These are phyloP conservation scores for Pholiota microspora DNA, from an alignment of 768 basidiomycete species.

Conservation along the genomic window DNA sequence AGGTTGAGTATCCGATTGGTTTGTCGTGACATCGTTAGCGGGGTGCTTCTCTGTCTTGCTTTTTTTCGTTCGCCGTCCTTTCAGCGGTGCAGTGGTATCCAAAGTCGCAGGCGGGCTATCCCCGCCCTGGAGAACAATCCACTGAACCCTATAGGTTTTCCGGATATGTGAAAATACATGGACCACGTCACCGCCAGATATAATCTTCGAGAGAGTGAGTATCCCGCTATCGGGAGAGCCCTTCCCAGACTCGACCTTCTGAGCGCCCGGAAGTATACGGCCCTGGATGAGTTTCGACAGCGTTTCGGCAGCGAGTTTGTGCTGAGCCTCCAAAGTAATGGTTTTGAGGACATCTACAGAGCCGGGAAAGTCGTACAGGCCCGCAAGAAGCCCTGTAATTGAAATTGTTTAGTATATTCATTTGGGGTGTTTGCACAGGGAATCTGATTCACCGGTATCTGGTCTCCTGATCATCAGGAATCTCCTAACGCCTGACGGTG, in stretches of 20 bases:
- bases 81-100: conserved; percentile 3
- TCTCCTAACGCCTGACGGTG: conserved; percentile 40
- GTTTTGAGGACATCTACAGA: conserved; percentile 48
- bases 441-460: conserved; percentile 59
- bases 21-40: conserved; percentile 7
- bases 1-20: conserved; percentile 14
- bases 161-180: conserved; percentile 91
- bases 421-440: background rate
- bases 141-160: conserved; percentile 79
- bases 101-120: conserved; percentile 35
- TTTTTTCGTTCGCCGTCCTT: conserved; percentile 17
- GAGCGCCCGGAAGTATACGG: background rate
- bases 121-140: conserved; percentile 66
- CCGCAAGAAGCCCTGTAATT: conserved; percentile 78
- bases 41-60: conserved; percentile 10
- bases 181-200: conserved; percentile 59
- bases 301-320: conserved; percentile 33
- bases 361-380: conserved; percentile 86
- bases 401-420: conserved; percentile 4
- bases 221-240: conserved; percentile 11
- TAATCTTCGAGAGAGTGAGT: conserved; percentile 39
- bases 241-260: conserved; percentile 3
- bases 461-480: conserved; percentile 83
- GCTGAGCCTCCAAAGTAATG: conserved; percentile 37
- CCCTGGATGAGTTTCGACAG: conserved; percentile 38